Conservation (phyloP, 495 filamentous ascomycete genomes). For the Podospora comata region DNA sequence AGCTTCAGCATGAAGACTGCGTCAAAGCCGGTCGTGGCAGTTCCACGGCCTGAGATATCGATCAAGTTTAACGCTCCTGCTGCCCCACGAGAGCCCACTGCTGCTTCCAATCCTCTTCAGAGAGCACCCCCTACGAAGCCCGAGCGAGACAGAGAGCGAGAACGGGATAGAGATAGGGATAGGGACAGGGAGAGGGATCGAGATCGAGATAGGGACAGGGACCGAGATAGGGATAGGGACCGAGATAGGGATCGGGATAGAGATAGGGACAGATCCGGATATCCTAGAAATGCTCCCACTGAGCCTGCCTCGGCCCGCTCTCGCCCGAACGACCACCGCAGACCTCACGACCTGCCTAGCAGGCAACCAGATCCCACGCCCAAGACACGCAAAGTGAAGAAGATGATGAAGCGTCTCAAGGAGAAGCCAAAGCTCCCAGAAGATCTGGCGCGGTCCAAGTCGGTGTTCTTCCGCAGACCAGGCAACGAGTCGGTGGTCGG, state of each 20-base stretch:
- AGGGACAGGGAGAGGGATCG: constrained; percentile 12
- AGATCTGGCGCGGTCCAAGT: constrained; percentile 72
- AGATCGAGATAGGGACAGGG: constrained; percentile 26
- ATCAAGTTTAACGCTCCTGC: constrained; percentile 63
- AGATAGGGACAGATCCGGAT: constrained; percentile 43
- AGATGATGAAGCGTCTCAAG: constrained; percentile 67
- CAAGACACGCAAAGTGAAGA: constrained; percentile 59
- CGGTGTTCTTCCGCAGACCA: constrained; percentile 86
- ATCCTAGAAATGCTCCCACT: constrained; percentile 47
- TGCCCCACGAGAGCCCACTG: constrained; percentile 36
- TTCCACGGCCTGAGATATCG: constrained; percentile 68
- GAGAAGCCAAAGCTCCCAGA: constrained; percentile 63
- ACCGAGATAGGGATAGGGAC: constrained; percentile 22
- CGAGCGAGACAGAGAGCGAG: constrained; percentile 31
- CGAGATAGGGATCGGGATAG: constrained; percentile 43
- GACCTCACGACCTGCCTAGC: constrained; percentile 37
- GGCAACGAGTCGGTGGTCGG: constrained; percentile 93
- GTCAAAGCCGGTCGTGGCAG: constrained; percentile 56
- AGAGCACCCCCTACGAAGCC: constrained; percentile 35
- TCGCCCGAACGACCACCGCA: constrained; percentile 47
- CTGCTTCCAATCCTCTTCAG: constrained; percentile 25
- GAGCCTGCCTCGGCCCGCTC: constrained; percentile 51
- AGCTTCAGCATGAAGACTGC: constrained; percentile 81
- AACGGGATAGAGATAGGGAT: constrained; percentile 5
- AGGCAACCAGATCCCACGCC: constrained; percentile 38